Conservation (phyloP, 139 green algal genomes). For the Chlorokybus atmophyticus region DNA sequence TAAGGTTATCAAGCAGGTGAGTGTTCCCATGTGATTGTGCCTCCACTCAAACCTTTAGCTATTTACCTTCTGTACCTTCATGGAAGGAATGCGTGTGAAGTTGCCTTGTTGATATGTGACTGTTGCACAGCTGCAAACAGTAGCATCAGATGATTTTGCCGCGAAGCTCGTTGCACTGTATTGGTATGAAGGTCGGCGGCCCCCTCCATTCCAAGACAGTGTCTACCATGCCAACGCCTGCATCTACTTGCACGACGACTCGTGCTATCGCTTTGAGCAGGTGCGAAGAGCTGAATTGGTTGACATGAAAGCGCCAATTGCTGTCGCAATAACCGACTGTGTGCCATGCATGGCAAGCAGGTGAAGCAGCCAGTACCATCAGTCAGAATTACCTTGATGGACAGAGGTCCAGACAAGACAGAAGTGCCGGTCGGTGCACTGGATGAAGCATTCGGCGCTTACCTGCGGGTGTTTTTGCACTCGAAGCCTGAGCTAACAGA, state of each 20-base stretch:
- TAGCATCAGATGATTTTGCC: conserved; percentile 51
- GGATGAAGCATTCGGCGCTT: conserved; percentile 46
- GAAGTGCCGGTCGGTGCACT: conserved; percentile 36
- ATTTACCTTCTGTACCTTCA: too few species aligned
- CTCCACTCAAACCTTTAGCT: not conserved
- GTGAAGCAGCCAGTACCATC: not conserved
- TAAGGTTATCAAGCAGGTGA: conserved; percentile 77
- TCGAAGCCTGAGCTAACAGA: not conserved
- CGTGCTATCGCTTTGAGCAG: conserved; percentile 45
- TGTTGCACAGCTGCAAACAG: conserved; percentile 16
- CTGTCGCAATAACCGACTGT: too few species aligned
- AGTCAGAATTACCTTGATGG: conserved; percentile 15
- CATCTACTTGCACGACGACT: conserved; percentile 60
- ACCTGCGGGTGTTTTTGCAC: conserved; percentile 50
- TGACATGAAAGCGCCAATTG: too few species aligned
- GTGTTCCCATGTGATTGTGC: not conserved
- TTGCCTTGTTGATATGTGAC: not conserved
- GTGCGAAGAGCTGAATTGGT: too few species aligned
- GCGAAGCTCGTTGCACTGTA: conserved; percentile 53
- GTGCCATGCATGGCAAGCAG: not conserved
- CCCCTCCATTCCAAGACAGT: conserved; percentile 14
- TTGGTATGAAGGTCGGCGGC: conserved; percentile 55
- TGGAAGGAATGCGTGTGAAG: too few species aligned
- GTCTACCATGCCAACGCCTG: conserved; percentile 51
- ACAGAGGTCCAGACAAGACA: conserved; percentile 44